A percentile compares a stretch with the other conserved stretches of the same genome.
Evolutionary conservation across 2,329 filamentous ascomycete genomes (phyloP).

Genomic region (Immersiporthe knoxdaviesiana): DNA sequence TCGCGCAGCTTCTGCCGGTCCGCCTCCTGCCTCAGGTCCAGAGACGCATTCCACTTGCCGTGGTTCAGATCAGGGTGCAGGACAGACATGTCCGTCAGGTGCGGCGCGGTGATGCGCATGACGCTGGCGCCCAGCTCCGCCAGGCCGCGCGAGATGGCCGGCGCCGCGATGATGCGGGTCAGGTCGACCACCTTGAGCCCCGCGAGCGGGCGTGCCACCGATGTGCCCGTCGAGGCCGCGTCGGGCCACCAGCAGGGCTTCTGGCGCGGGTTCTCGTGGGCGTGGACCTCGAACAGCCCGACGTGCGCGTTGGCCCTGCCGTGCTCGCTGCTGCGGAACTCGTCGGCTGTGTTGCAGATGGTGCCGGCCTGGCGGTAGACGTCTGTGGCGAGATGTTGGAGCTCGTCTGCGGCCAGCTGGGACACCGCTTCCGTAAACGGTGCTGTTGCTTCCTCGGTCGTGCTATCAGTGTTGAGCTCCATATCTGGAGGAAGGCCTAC

Average conservation of each 20-base stretch:
- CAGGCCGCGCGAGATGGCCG: conserved; percentile 46
- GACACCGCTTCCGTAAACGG: conserved; percentile 30
- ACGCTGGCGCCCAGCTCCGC: conserved; percentile 51
- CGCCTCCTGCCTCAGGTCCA: conserved; percentile 46
- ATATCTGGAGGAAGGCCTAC: conserved; percentile 30
- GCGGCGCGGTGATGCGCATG: conserved; percentile 46
- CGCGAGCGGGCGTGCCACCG: conserved; percentile 41
- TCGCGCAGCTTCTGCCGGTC: conserved; percentile 44
- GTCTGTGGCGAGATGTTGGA: conserved; percentile 33
- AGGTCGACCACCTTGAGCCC: conserved; percentile 55
- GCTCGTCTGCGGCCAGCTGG: conserved; percentile 30
- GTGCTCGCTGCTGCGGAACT: conserved; percentile 36
- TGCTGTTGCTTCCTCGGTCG: conserved; percentile 18
- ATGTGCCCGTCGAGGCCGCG: conserved; percentile 32
- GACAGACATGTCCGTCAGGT: conserved; percentile 47
- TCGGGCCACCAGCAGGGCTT: conserved; percentile 48
- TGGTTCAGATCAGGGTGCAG: conserved; percentile 47
- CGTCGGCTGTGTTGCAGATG: conserved; percentile 34
- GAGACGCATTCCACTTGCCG: conserved; percentile 48
- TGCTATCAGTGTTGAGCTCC: conserved; percentile 4
- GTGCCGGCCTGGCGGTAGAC: conserved; percentile 35
- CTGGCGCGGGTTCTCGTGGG: conserved; percentile 33
- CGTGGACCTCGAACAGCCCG: conserved; percentile 34
- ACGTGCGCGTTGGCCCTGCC: conserved; percentile 33
- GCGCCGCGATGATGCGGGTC: conserved; percentile 51